phyloP scores from a whole-genome alignment of 208 protist species.

The Leptomonas pyrrhocoris region DNA sequence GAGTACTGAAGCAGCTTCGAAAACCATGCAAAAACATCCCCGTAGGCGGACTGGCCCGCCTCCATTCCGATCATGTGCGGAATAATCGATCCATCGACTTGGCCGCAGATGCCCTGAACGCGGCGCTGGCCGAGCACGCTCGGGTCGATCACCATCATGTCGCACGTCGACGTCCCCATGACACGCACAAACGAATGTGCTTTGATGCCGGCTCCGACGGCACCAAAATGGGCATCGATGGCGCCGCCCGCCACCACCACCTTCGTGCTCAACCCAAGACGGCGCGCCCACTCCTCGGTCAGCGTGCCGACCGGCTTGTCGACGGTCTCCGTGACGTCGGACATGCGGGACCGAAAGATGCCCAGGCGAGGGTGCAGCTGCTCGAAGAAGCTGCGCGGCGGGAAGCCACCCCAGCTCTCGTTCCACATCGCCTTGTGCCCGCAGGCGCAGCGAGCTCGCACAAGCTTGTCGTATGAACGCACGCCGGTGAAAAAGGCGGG shows the following conservation, averaged over 20 bases:
- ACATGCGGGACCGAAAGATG: constrained; percentile 46
- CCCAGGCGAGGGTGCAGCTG: constrained; percentile 48
- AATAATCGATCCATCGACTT: constrained; percentile 63
- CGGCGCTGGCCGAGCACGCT: constrained; percentile 30
- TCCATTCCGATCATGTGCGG: constrained; percentile 57
- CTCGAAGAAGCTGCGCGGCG: constrained; percentile 50
- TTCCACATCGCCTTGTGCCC: constrained; percentile 76
- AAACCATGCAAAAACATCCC: constrained; percentile 73
- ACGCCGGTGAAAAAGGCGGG: constrained; percentile 56
- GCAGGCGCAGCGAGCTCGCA: constrained; percentile 51
- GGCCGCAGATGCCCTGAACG: constrained; percentile 58
- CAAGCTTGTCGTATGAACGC: constrained; percentile 26
- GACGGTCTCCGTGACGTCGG: constrained; percentile 36
- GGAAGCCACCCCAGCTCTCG: constrained; percentile 58
- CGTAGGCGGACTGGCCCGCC: constrained; percentile 64
- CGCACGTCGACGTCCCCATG: constrained; percentile 74
- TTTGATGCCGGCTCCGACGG: constrained; percentile 55
- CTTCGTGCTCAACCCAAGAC: constrained; percentile 34
- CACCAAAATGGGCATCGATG: constrained; percentile 64
- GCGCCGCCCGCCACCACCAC: constrained; percentile 59
- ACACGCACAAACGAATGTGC: constrained; percentile 55
- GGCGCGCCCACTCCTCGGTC: constrained; percentile 42
- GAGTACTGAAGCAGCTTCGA: constrained; percentile 44
- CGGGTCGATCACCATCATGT: constrained; percentile 62
- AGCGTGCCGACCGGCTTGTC: constrained; percentile 54